Evolutionary conservation across 2,329 filamentous ascomycete genomes (phyloP), one percentile per base, ranked within the genome.

Genomic region (Xylariaceae sp.): DNA sequence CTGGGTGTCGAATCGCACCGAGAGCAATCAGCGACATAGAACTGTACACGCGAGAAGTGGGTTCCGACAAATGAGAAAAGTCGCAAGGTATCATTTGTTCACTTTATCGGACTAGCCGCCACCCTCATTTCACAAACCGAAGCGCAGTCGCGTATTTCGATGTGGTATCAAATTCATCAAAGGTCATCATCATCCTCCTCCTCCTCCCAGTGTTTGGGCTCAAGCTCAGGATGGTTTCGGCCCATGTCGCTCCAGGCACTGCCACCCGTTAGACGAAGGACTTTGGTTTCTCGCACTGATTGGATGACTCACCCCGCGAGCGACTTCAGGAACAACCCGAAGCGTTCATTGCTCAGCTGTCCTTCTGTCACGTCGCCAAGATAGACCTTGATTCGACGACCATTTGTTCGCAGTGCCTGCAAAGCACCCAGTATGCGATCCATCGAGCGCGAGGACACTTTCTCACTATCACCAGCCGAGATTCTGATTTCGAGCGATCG

Each of bases 401-500:
- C 39, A 2, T 24, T 22, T n/a, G 22, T 48, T 18, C 12, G 39
- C 8, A 48, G 9, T 2, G 19, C 24, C 16, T 30, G 33, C 24
- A 48, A 18, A 2, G 42, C 45, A 15, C n/a, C 9, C 15, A 43
- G 19, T 17, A 48, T 43, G 15, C 42, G 17, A 12, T 41, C 19
- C 6, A 44, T 26, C 6, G 22, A 26, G 22, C 22, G 19, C 9
- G 42, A 44, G 22, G 31, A 16, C 22, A 32, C 12, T 7, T 41
- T 32, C 35, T 1, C 9, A 16, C 36, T 33, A 4, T 19, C 33
- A 17, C 26, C 26, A 3, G 35, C 16, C 12, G 19, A 31, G 9
- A 47, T 29, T 9, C 44, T 19, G 33, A 44, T 44, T 19, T 34
- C 37, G 15, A 48, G 42, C 15, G 45, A 45, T 8, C 42, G 39